Percentiles rank a stretch among this genome's conserved stretches.
These are phyloP conservation scores for Odonthalia washingtoniensis DNA, from an alignment of 31 red algal genomes.

Conservation along the genomic window DNA sequence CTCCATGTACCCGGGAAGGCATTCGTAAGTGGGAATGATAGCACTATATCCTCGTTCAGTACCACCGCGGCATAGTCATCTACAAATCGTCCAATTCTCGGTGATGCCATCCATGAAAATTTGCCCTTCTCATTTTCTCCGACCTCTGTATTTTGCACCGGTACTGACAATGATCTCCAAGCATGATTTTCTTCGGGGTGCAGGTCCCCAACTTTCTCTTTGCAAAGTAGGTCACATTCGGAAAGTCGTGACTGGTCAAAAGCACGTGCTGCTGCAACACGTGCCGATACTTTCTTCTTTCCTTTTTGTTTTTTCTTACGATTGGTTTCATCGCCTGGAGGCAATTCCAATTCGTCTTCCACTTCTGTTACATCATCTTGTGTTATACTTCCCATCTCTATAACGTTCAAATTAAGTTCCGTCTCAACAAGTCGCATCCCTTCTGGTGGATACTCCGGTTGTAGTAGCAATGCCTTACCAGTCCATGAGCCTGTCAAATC, in stretches of 20 bases:
- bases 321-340: not conserved
- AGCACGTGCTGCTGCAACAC: conserved; percentile 48
- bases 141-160: not conserved
- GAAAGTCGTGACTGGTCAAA: conserved; percentile 62
- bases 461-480: conserved; percentile 36
- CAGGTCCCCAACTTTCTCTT: conserved; percentile 22
- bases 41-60: conserved; percentile 19
- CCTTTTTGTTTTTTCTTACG: conserved; percentile 20
- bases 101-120: conserved; percentile 50
- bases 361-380: conserved; percentile 43
- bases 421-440: conserved; percentile 7
- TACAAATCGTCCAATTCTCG: conserved; percentile 61
- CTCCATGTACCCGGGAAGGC: conserved; percentile 56
- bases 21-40: conserved; percentile 51
- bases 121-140: no score
- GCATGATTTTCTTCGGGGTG: conserved; percentile 33
- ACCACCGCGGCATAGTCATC: conserved; percentile 56
- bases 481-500: conserved; percentile 35
- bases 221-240: conserved; percentile 35
- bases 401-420: not conserved
- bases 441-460: conserved; percentile 49
- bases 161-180: conserved; percentile 49
- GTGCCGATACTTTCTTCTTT: conserved; percentile 58
- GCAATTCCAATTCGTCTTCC: conserved; percentile 23
- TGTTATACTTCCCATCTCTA: not conserved